Evolutionary conservation across 768 basidiomycete species (phyloP), one percentile per base, ranked within the genome.

Genomic region (Trichaptum fuscoviolaceum): DNA sequence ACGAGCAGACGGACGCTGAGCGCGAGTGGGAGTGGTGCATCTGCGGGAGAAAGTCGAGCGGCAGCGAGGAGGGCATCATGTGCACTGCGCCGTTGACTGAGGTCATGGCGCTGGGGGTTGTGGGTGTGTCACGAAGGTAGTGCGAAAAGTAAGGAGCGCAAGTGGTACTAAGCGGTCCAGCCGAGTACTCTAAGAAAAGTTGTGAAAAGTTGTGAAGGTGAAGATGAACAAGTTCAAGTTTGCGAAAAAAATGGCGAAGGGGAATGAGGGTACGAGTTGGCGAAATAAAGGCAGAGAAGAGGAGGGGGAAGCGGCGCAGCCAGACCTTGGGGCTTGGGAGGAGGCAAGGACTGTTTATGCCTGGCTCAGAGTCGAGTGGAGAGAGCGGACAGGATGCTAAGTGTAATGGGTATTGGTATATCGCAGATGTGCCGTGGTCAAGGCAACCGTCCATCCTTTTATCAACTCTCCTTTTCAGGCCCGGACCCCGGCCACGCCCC

Each of bases 1-100:
- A 92, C 30, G 59, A 61, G 58, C 89, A 89, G 75, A 91, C 84
- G 23, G 92, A 93, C 75, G 83, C 85, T 59, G 91, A 91, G 74
- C 92, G 85, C 34, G 91, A 92, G 75, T 91, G 92, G 69, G 81
- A 82, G 74, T 81, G 80, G 69, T 80, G 84, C 42, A 52, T 52
- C 42, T 34, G 75, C 62, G 88, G 86, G 64, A 89, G 79, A 76
- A 90, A 91, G 76, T 92, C 90, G 78, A 91, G 85, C 68, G 89
- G 84, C 73, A 87, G 78, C 75, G 80, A 84, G 69, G 84, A 78
- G 69, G 88, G 81, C 83, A 90, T 86, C 78, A 88, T 84, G 76
- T 90, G 88, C 70, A 90, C 82, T 52, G 42, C 42, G 42, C 42
- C 42, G 77, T 88, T 89, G 77, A 89, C 85, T 72, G 89, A 86